These are phyloP conservation scores for Phlyctochytrium planicorne DNA, from an alignment of 192 early-diverging fungal genomes.

Conservation along the genomic window DNA sequence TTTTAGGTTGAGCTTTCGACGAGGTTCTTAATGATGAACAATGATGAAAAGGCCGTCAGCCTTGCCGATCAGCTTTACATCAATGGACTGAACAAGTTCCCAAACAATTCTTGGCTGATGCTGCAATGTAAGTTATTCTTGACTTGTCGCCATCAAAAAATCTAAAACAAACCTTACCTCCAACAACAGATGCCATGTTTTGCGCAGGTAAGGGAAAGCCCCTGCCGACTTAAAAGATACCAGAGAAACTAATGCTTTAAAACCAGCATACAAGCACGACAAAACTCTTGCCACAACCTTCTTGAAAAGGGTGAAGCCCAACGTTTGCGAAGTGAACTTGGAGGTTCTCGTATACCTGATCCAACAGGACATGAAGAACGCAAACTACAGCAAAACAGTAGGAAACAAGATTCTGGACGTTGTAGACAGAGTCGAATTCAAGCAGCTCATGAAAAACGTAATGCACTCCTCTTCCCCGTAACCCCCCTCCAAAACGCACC, in stretches of 20 bases:
- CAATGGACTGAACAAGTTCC: slow-evolving; percentile 28
- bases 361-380: slow-evolving; percentile 21
- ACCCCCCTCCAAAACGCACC: neutral
- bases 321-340: neutral
- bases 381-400: neutral
- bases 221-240: too few relatives aligned
- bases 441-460: slow-evolving; percentile 29
- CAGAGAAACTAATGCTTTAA: too few relatives aligned
- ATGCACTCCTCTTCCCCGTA: neutral
- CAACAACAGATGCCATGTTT: too few relatives aligned
- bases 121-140: slow-evolving; percentile 22
- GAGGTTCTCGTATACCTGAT: slow-evolving; percentile 23
- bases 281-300: slow-evolving; percentile 15
- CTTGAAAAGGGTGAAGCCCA: slow-evolving; percentile 20
- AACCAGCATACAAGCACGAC: slow-evolving; percentile 25
- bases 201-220: too few relatives aligned
- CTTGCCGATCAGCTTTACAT: slow-evolving; percentile 25
- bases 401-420: slow-evolving; percentile 23
- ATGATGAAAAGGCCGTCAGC: slow-evolving; percentile 1
- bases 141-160: neutral
- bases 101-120: slow-evolving; percentile 16
- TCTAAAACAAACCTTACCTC: neutral
- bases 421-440: slow-evolving; percentile 32
- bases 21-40: slow-evolving; percentile 15
- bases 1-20: slow-evolving; percentile 33